Evolutionary conservation across 495 filamentous ascomycete species (phyloP).

Genomic region (Neurospora sp.): DNA sequence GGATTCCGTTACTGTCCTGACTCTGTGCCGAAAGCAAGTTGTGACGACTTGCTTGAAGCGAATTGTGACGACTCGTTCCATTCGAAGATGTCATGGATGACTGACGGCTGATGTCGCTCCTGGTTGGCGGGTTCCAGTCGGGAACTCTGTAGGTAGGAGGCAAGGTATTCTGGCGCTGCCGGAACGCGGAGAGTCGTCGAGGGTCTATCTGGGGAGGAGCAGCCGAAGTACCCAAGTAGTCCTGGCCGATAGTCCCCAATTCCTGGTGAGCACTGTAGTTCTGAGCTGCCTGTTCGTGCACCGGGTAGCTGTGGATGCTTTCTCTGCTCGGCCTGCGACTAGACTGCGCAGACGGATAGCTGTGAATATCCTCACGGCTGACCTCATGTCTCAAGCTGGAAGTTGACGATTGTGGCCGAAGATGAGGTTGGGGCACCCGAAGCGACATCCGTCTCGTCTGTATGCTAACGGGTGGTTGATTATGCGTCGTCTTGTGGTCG

Average conservation of each 20-base stretch:
- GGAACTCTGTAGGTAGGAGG: conserved; percentile 7
- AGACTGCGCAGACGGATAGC: conserved; percentile 12
- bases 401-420: conserved; percentile 28
- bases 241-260: conserved; percentile 1
- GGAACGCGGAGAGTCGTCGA: conserved; percentile 13
- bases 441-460: conserved; percentile 22
- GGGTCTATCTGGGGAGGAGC: conserved; percentile 13
- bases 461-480: conserved; percentile 26
- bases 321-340: conserved; percentile 23
- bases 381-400: conserved; percentile 17
- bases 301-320: conserved; percentile 18
- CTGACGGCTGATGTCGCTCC: conserved; percentile 18
- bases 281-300: conserved; percentile 7
- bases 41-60: conserved; percentile 4
- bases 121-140: conserved; percentile 22
- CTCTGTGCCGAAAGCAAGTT: conserved; percentile 8
- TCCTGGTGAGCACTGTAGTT: background rate
- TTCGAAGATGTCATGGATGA: conserved; percentile 20
- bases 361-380: conserved; percentile 26
- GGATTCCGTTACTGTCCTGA: conserved; percentile 10
- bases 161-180: conserved; percentile 7
- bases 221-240: background rate
- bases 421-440: conserved; percentile 26
- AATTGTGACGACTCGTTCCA: conserved; percentile 19
- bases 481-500: conserved; percentile 10